These are phyloP conservation scores for Claviceps sp. DNA, from an alignment of 2,329 filamentous ascomycete species.

Conservation along the genomic window DNA sequence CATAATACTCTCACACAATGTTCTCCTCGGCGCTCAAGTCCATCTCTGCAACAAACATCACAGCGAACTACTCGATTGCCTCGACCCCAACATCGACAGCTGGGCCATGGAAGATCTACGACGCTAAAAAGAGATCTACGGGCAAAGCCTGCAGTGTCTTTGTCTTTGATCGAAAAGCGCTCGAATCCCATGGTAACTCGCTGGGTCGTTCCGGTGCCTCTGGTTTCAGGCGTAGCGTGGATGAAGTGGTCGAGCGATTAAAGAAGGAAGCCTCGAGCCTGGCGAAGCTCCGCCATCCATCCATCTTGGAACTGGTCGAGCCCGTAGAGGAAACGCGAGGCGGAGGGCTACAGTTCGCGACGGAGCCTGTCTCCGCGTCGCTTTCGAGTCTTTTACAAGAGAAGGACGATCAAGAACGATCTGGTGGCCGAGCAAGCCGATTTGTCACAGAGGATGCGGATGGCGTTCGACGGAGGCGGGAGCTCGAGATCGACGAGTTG, in stretches of 20 bases:
- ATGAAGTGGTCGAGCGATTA: constrained; percentile 81
- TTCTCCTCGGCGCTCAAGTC: constrained; percentile 91
- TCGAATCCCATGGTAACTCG: constrained; percentile 45
- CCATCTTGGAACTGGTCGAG: constrained; percentile 82
- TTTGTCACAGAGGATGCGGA: constrained; percentile 71
- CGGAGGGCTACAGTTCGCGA: constrained; percentile 90
- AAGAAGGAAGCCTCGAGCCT: constrained; percentile 86
- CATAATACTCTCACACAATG: constrained; percentile 39
- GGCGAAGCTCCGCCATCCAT: constrained; percentile 79
- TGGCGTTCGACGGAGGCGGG: constrained; percentile 57
- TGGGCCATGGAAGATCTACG: constrained; percentile 94
- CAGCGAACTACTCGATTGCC: constrained; percentile 76
- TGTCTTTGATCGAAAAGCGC: constrained; percentile 78
- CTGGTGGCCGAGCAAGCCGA: constrained; percentile 58
- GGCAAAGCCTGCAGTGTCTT: constrained; percentile 84
- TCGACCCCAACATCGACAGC: constrained; percentile 63
- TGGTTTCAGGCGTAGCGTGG: constrained; percentile 65
- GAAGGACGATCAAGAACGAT: constrained; percentile 74
- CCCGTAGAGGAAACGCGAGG: constrained; percentile 88
- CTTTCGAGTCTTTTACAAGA: constrained; percentile 69
- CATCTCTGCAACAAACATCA: constrained; percentile 80
- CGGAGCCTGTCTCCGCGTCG: constrained; percentile 83
- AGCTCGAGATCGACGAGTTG: constrained; percentile 88
- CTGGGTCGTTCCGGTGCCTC: constrained; percentile 35
- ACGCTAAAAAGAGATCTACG: constrained; percentile 92